Conservation (phyloP, 148 eudicot species). For the Amaranthus palmeri region DNA sequence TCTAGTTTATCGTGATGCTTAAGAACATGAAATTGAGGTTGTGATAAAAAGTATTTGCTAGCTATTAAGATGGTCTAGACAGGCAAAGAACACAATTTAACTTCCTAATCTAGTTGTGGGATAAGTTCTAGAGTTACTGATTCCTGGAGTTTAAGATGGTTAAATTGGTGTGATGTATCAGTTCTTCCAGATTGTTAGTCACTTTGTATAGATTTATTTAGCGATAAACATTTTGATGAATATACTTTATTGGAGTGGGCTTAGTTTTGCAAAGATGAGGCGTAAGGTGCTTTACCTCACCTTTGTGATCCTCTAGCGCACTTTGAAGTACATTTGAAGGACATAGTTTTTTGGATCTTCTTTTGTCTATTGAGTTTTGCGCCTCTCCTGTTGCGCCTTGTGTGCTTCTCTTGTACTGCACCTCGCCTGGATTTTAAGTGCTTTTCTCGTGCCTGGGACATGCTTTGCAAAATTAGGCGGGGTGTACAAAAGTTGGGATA, state of each 20-base stretch:
- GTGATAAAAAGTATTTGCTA: background rate
- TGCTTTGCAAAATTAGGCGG: background rate
- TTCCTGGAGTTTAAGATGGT: background rate
- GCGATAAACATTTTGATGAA: background rate
- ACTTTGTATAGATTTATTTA: background rate
- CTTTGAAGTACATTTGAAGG: no score
- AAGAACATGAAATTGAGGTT: background rate
- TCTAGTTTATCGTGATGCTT: background rate
- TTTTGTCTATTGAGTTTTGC: no score
- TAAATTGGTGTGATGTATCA: background rate
- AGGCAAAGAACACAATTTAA: background rate
- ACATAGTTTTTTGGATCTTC: no score
- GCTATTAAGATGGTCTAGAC: background rate
- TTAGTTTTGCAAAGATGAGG: no score
- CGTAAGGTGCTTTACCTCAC: no score
- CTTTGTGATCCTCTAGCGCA: no score
- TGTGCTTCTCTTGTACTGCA: no score
- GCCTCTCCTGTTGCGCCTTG: no score
- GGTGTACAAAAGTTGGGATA: background rate
- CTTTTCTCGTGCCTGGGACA: no score
- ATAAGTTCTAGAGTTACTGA: background rate
- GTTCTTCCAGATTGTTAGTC: background rate
- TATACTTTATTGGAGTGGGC: background rate
- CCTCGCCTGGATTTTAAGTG: no score
- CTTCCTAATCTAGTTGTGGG: background rate